Conservation (phyloP, 129 eudicot genomes). For the Oenanthe sinensis region DNA sequence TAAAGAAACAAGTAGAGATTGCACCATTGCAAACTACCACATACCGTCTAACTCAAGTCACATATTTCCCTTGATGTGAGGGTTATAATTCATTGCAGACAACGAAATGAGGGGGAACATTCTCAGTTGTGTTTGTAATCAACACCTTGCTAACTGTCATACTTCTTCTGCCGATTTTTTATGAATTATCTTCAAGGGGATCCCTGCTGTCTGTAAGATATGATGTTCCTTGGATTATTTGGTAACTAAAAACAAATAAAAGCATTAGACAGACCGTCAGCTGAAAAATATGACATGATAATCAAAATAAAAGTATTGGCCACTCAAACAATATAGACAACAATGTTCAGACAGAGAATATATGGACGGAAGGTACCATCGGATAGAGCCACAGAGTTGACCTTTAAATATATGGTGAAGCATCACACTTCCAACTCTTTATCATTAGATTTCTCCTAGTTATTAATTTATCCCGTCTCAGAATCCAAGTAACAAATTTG, state of each 20-base stretch:
- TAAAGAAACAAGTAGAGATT: constrained; percentile 17
- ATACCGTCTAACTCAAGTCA: neutral
- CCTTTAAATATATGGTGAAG: neutral
- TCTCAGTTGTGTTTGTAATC: neutral
- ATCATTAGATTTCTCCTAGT: too few species aligned
- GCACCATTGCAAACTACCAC: neutral
- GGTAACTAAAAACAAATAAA: neutral
- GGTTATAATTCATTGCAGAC: neutral
- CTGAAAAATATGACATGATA: neutral
- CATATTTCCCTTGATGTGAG: neutral
- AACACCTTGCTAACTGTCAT: neutral
- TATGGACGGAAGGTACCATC: too few species aligned
- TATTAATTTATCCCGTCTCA: too few species aligned
- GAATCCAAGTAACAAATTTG: too few species aligned
- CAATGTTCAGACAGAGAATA: neutral
- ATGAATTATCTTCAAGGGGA: neutral
- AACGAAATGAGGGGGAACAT: neutral
- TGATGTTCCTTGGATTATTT: neutral
- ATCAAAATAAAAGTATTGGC: neutral
- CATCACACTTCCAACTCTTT: neutral
- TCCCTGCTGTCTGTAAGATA: neutral
- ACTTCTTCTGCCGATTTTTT: neutral
- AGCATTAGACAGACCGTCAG: neutral
- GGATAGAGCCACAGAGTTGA: too few species aligned
- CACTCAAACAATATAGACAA: neutral